Conservation (phyloP, 192 early-diverging fungal genomes). For the Phlyctochytrium arcticum region DNA sequence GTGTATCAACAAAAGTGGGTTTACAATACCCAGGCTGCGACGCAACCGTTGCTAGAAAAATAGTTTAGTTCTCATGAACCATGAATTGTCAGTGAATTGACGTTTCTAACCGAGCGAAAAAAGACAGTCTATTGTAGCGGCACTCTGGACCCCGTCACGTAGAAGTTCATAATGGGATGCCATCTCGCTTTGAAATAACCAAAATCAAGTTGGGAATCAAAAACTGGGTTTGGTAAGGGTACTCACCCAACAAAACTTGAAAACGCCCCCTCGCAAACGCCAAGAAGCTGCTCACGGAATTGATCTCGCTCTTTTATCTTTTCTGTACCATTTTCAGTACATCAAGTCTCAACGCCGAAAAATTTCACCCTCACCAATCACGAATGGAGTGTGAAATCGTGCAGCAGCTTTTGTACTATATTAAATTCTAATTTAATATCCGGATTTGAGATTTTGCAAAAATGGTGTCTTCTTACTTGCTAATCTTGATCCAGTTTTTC, state of each 20-base stretch:
- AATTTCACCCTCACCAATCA: constrained; percentile 30
- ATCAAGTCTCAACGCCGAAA: neutral
- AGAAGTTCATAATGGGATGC: constrained; percentile 55
- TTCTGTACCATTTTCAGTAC: constrained; percentile 14
- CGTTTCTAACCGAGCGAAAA: constrained; percentile 51
- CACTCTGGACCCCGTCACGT: constrained; percentile 47
- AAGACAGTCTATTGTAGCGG: constrained; percentile 65
- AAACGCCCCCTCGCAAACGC: constrained; percentile 57
- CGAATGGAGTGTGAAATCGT: constrained; percentile 62
- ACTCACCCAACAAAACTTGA: constrained; percentile 40
- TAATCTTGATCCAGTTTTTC: constrained; percentile 67
- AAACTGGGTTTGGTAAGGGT: neutral
- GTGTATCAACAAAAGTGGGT: constrained; percentile 49
- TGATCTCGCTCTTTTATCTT: constrained; percentile 55
- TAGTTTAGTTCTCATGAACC: neutral
- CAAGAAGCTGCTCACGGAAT: constrained; percentile 46
- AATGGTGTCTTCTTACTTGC: constrained; percentile 19
- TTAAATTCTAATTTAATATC: neutral
- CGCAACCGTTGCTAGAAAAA: constrained; percentile 44
- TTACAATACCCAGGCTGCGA: constrained; percentile 61
- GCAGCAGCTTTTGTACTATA: constrained; percentile 60
- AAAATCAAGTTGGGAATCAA: neutral
- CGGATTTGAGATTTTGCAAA: neutral
- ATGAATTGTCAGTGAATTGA: neutral
- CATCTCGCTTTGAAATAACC: constrained; percentile 35